phyloP scores from a whole-genome alignment of 2,329 filamentous ascomycete genomes.

The Colletotrichum spaethianum region DNA sequence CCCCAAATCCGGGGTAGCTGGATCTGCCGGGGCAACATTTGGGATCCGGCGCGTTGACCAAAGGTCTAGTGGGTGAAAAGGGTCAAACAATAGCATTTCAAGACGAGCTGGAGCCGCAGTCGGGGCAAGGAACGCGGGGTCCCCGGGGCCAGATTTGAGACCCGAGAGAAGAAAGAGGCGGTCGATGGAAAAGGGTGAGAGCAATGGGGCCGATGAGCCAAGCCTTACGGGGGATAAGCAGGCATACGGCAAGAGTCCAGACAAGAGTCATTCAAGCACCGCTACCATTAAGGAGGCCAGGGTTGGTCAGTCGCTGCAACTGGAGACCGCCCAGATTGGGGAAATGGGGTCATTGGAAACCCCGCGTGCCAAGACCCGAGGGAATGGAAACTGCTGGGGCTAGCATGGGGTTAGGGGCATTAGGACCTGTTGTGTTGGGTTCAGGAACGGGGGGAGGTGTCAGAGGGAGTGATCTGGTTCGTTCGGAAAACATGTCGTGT shows the following conservation, averaged over 20 bases:
- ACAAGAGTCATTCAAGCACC: slow-evolving; percentile 5
- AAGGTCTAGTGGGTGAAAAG: slow-evolving; percentile 17
- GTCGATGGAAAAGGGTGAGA: slow-evolving; percentile 25
- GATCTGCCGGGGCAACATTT: slow-evolving; percentile 34
- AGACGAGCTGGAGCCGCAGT: neutral
- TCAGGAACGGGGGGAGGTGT: slow-evolving; percentile 14
- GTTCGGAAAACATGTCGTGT: slow-evolving; percentile 25
- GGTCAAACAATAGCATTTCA: neutral
- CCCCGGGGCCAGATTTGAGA: slow-evolving; percentile 22
- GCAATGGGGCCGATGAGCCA: slow-evolving; percentile 3
- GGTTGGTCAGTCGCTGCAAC: slow-evolving; percentile 32
- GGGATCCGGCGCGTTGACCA: slow-evolving; percentile 16
- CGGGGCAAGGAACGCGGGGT: slow-evolving; percentile 19
- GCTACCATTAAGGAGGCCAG: slow-evolving; percentile 14
- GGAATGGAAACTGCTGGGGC: slow-evolving; percentile 37
- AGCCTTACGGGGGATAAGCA: neutral
- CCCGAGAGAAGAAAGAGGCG: slow-evolving; percentile 14
- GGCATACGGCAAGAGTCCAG: neutral
- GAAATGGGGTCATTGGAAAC: slow-evolving; percentile 25
- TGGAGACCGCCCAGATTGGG: neutral
- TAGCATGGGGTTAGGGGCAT: slow-evolving; percentile 16
- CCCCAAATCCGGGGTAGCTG: slow-evolving; percentile 33
- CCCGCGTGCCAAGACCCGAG: slow-evolving; percentile 41
- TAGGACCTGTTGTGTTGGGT: slow-evolving; percentile 29
- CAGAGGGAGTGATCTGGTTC: slow-evolving; percentile 23